phyloP scores from a whole-genome alignment of 2,329 filamentous ascomycete species.

The Neurospora sp. region DNA sequence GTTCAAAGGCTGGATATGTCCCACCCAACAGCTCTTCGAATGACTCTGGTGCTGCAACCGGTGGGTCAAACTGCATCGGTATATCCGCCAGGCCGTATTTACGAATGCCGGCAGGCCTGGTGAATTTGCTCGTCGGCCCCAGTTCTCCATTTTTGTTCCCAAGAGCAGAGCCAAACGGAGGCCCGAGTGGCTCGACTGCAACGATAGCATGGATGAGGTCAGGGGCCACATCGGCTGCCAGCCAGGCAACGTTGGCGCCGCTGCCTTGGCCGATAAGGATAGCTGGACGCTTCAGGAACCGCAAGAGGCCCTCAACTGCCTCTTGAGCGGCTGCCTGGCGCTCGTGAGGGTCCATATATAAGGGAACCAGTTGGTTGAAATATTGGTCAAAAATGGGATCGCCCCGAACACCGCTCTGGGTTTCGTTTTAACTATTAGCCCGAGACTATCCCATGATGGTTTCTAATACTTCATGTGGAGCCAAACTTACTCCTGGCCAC shows the following conservation, averaged over 20 bases:
- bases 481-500: slow-evolving; percentile 27
- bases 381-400: slow-evolving; percentile 40
- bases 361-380: slow-evolving; percentile 31
- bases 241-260: slow-evolving; percentile 35
- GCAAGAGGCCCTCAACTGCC: slow-evolving; percentile 9
- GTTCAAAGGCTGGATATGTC: slow-evolving; percentile 1
- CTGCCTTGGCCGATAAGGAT: slow-evolving; percentile 41
- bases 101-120: background rate
- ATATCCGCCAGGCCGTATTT: slow-evolving; percentile 12
- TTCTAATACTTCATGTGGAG: background rate
- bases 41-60: background rate
- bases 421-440: background rate
- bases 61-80: slow-evolving; percentile 32
- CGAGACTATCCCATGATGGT: background rate
- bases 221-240: slow-evolving; percentile 38
- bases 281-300: slow-evolving; percentile 11
- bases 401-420: slow-evolving; percentile 26
- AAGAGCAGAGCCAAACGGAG: slow-evolving; percentile 40
- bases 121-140: background rate
- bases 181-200: slow-evolving; percentile 42
- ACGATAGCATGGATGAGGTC: slow-evolving; percentile 38
- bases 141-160: background rate
- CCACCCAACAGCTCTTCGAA: background rate
- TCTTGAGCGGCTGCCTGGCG: slow-evolving; percentile 19
- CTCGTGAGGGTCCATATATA: slow-evolving; percentile 19